Conservation (phyloP, 306 rosid genomes). For the Abrus pulchellus region DNA sequence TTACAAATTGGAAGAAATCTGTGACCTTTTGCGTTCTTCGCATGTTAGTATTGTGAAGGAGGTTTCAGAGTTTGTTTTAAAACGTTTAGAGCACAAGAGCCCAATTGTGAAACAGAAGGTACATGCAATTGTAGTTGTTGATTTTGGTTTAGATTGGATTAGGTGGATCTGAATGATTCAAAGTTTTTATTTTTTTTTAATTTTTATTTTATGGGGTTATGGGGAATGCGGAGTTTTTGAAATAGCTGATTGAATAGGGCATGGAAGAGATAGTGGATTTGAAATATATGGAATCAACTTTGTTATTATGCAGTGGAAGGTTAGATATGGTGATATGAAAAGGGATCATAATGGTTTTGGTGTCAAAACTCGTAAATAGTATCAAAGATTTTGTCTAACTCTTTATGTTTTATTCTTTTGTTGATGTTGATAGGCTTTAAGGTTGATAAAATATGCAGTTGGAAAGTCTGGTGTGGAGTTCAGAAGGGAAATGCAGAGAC, state of each 20-base stretch:
- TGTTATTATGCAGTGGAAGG: neutral
- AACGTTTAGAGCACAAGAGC: conserved; percentile 90
- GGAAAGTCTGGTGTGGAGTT: conserved; percentile 97
- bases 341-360: conserved; percentile 32
- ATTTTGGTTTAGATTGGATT: conserved; percentile 32
- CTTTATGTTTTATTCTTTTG: conserved; percentile 25
- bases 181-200: conserved; percentile 10
- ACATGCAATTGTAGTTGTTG: neutral
- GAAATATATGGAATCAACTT: conserved; percentile 7
- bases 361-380: conserved; percentile 4
- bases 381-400: conserved; percentile 21
- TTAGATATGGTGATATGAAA: conserved; percentile 3
- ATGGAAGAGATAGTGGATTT: conserved; percentile 30
- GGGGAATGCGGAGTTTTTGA: neutral
- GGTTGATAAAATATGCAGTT: conserved; percentile 90
- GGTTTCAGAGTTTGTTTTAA: conserved; percentile 81
- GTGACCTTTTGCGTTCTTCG: conserved; percentile 86
- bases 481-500: conserved; percentile 99
- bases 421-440: conserved; percentile 71
- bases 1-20: conserved; percentile 88
- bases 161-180: conserved; percentile 49
- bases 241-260: conserved; percentile 1
- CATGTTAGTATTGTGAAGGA: conserved; percentile 93
- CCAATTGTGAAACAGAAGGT: conserved; percentile 98
- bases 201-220: neutral